A percentile compares a stretch with the other conserved stretches of the same genome.
Evolutionary conservation across 345 rosid genomes (phyloP).

Genomic region (Linum trigynum): DNA sequence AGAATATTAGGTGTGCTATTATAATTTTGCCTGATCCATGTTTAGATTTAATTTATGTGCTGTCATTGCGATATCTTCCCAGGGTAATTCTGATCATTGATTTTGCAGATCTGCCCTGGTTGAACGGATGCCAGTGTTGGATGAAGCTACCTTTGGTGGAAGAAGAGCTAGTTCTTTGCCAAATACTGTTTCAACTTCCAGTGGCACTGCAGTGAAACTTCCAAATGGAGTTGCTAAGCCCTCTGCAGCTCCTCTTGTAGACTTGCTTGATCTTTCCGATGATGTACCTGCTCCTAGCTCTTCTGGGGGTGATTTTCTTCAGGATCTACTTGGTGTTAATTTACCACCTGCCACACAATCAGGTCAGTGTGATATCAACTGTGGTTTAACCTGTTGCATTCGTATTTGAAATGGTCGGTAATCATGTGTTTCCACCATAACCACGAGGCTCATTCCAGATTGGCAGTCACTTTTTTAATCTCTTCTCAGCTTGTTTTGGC

Average conservation of each 20-base stretch:
- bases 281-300: conserved; percentile 67
- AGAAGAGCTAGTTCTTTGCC: conserved; percentile 81
- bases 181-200: conserved; percentile 52
- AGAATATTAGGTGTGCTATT: conserved; percentile 51
- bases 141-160: conserved; percentile 86
- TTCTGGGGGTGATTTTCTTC: conserved; percentile 79
- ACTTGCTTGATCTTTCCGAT: conserved; percentile 83
- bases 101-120: conserved; percentile 69
- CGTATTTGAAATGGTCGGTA: too few relatives aligned
- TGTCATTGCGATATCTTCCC: not conserved
- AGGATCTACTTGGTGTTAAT: conserved; percentile 87
- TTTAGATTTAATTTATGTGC: not conserved
- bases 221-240: conserved; percentile 82
- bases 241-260: conserved; percentile 66
- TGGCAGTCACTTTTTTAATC: too few relatives aligned
- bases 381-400: too few relatives aligned
- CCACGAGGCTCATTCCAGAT: too few relatives aligned
- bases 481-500: too few relatives aligned
- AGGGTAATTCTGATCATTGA: conserved; percentile 21
- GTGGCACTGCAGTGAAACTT: conserved; percentile 53
- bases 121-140: conserved; percentile 98
- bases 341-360: conserved; percentile 42
- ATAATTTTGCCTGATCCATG: conserved; percentile 9
- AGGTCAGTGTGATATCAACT: conserved; percentile 37
- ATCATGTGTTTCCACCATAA: too few relatives aligned